Percentiles rank a stretch among this genome's conserved stretches.
Conservation (phyloP, 2,329 filamentous ascomycete genomes). For the Diaporthe sp. region DNA sequence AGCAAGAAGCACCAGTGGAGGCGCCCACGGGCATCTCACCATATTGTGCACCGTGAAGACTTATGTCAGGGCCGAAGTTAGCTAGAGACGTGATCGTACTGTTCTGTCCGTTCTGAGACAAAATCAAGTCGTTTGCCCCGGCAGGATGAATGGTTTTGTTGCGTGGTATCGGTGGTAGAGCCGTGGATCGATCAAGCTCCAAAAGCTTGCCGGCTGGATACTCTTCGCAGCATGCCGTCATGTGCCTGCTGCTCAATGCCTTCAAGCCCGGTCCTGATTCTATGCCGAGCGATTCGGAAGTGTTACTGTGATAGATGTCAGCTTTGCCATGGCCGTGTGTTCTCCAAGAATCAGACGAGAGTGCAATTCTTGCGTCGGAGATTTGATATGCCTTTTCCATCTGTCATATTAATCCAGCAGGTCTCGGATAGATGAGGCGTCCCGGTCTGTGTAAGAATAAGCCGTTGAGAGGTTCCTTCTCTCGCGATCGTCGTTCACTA, state of each 20-base stretch:
- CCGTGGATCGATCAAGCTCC: not conserved
- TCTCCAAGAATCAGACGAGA: not conserved
- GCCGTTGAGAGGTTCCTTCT: not conserved
- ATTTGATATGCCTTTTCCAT: constrained; percentile 7
- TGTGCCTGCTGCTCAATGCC: not conserved
- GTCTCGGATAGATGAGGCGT: constrained; percentile 5
- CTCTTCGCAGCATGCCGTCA: not conserved
- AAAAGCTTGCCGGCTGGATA: not conserved
- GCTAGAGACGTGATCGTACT: not conserved
- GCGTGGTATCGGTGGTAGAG: not conserved
- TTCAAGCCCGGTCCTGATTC: not conserved
- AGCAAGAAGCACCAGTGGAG: too few species aligned
- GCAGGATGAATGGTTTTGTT: not conserved
- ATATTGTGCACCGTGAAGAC: too few species aligned
- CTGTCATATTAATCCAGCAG: constrained; percentile 10
- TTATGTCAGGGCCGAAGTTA: too few species aligned
- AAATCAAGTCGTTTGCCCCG: not conserved
- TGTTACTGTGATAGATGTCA: constrained; percentile 7
- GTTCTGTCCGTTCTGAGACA: not conserved
- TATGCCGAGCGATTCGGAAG: not conserved
- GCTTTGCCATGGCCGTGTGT: not conserved
- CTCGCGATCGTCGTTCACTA: not conserved
- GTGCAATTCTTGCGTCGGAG: not conserved
- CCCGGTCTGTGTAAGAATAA: not conserved
- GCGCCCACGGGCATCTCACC: not conserved